phyloP scores from a whole-genome alignment of 441 rosid species.

The Mallotus repandus region DNA sequence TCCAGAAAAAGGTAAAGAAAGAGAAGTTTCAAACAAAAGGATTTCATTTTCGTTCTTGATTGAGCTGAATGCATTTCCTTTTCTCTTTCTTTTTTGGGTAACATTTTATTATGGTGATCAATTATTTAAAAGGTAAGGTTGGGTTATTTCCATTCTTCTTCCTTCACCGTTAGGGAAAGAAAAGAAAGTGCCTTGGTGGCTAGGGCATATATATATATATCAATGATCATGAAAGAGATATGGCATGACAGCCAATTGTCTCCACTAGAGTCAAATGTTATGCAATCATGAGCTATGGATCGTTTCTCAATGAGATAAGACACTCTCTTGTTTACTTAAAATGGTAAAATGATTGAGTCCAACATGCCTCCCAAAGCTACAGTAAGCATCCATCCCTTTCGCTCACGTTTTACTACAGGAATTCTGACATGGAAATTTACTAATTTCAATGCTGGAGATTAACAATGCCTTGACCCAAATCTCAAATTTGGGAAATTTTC shows the following conservation, averaged over 20 bases:
- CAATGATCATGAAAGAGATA: not conserved
- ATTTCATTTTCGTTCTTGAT: not conserved
- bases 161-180: not conserved
- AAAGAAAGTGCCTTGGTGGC: too few species aligned
- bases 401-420: too few species aligned
- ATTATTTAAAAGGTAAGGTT: not conserved
- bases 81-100: not conserved
- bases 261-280: constrained; percentile 20
- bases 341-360: constrained; percentile 27
- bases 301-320: constrained; percentile 7
- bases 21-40: not conserved
- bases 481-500: too few species aligned
- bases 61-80: not conserved
- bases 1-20: not conserved
- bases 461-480: not conserved
- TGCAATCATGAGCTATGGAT: constrained; percentile 15
- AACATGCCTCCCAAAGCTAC: not conserved
- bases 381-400: not conserved
- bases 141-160: too few species aligned
- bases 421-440: too few species aligned
- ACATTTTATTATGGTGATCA: not conserved
- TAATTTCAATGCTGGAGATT: not conserved
- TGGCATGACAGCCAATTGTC: constrained; percentile 24
- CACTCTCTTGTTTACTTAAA: not conserved
- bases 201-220: not conserved